Conservation (phyloP, 176 grass and related monocot genomes). For the Puya raimondii region DNA sequence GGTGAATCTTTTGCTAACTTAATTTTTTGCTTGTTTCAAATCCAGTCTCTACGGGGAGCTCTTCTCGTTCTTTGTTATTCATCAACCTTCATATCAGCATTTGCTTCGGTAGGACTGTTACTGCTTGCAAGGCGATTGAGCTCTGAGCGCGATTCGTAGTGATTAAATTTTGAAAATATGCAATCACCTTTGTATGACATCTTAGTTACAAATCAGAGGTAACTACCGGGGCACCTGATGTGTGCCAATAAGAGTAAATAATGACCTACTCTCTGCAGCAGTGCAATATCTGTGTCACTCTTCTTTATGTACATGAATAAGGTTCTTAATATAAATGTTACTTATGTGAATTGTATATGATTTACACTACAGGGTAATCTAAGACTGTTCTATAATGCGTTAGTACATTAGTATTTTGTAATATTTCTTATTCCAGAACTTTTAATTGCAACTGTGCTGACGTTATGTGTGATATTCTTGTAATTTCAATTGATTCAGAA, state of each 20-base stretch:
- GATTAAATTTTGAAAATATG: background rate
- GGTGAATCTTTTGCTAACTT: conserved; percentile 9
- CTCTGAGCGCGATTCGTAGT: conserved; percentile 46
- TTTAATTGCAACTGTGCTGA: background rate
- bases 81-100: conserved; percentile 37
- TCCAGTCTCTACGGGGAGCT: conserved; percentile 59
- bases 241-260: too few relatives aligned
- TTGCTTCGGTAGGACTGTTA: conserved; percentile 40
- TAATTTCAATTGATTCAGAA: background rate
- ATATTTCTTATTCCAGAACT: background rate
- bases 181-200: background rate
- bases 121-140: conserved; percentile 49
- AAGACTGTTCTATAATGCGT: too few relatives aligned
- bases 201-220: background rate
- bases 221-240: too few relatives aligned
- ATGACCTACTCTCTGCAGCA: too few relatives aligned
- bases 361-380: too few relatives aligned
- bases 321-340: too few relatives aligned
- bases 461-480: background rate
- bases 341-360: too few relatives aligned
- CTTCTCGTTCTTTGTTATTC: conserved; percentile 62
- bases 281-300: too few relatives aligned
- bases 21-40: conserved; percentile 5
- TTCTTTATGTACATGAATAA: background rate
- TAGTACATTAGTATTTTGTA: too few relatives aligned